These are phyloP conservation scores for Erysimum cheiranthoides DNA, from an alignment of 345 rosid species.

Conservation along the genomic window DNA sequence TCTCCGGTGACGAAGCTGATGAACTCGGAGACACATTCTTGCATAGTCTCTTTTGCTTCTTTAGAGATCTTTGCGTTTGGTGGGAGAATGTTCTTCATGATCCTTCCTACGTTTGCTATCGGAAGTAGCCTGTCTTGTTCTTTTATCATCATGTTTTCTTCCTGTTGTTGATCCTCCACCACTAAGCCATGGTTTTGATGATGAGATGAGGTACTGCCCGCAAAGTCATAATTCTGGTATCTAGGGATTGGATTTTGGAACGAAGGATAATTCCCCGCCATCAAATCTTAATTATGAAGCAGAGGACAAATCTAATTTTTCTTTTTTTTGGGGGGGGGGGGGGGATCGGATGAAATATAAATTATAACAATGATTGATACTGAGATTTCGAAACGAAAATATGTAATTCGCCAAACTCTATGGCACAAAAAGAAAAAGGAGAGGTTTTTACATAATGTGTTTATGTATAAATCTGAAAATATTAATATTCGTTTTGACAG, in stretches of 20 bases:
- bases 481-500: slow-evolving; percentile 30
- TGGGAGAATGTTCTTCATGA: slow-evolving; percentile 79
- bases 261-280: slow-evolving; percentile 31
- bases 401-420: slow-evolving; percentile 18
- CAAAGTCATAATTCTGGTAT: slow-evolving; percentile 40
- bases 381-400: background rate
- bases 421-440: background rate
- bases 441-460: slow-evolving; percentile 17
- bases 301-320: background rate
- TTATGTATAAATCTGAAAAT: slow-evolving; percentile 15
- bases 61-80: slow-evolving; percentile 73
- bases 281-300: slow-evolving; percentile 1
- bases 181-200: slow-evolving; percentile 35
- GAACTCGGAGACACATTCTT: slow-evolving; percentile 81
- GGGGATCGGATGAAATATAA: background rate
- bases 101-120: slow-evolving; percentile 74
- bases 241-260: slow-evolving; percentile 35
- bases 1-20: slow-evolving; percentile 78
- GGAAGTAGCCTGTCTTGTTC: slow-evolving; percentile 78
- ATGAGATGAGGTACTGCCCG: slow-evolving; percentile 35
- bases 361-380: background rate
- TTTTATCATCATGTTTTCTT: slow-evolving; percentile 54
- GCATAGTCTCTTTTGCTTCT: slow-evolving; percentile 82
- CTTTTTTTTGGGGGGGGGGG: background rate
- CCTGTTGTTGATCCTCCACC: slow-evolving; percentile 34